Percentiles rank a stretch among this genome's conserved stretches.
phyloP scores from a whole-genome alignment of 305 asterid genomes.

The Plantago rigida region DNA sequence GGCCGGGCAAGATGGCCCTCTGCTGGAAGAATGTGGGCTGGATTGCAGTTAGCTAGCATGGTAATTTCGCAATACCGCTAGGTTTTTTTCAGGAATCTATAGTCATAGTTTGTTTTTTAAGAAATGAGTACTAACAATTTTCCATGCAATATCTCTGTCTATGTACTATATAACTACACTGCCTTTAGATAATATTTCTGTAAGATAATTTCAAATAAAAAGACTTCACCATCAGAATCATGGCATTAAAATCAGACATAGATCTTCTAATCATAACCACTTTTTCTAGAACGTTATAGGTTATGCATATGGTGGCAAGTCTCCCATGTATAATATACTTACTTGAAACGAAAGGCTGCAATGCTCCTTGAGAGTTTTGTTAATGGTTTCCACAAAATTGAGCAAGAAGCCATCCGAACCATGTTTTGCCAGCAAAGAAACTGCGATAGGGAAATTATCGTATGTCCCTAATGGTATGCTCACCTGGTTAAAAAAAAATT shows the following conservation, averaged over 20 bases:
- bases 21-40: not conserved
- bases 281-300: no score
- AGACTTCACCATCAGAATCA: no score
- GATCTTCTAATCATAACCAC: no score
- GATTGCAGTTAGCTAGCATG: not conserved
- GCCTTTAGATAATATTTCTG: not conserved
- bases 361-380: conserved; percentile 28
- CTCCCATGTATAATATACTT: not conserved
- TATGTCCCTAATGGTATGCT: conserved; percentile 67
- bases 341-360: conserved; percentile 1
- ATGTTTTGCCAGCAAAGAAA: conserved; percentile 73
- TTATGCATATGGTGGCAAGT: not conserved
- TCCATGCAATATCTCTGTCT: no score
- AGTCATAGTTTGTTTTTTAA: not conserved
- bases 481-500: conserved; percentile 52
- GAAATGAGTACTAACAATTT: not conserved
- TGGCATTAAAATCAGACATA: no score
- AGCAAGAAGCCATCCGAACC: conserved; percentile 75
- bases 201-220: no score
- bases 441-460: conserved; percentile 59
- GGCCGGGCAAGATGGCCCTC: not conserved
- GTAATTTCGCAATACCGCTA: no score
- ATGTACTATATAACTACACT: not conserved
- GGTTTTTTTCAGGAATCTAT: not conserved
- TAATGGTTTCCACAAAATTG: conserved; percentile 42